Base-by-base conservation (phyloP, 441 rosid genomes). In the Bocquillonia castaneifolia region DNA sequence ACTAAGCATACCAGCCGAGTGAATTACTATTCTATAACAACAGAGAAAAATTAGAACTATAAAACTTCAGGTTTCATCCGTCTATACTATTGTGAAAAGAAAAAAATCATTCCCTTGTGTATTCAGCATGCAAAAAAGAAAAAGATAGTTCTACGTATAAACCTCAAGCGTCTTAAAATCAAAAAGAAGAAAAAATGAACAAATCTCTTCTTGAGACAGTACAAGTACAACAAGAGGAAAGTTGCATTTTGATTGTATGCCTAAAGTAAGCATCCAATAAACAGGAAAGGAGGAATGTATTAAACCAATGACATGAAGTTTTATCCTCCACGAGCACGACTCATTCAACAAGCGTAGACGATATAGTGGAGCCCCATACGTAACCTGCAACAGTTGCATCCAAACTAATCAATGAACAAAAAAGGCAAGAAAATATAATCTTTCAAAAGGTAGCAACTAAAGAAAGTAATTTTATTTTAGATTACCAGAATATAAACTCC, bases 401-500 rank as follows among this genome's bases (percentile, higher is more conserved):
- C 50, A 14, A 28, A 8, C 7, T 52, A 65, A 67, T 67, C 42
- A 72, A 60, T 32, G 31, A 44, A 53, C 13, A 70, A 34, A 47
- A 8, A 31, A 15, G 34, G 73, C 64, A 54, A 54, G 59, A 42
- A 37, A 26, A 57, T 15, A 53, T 58, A 12, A 70, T 36, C 53
- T 13, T 51, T 37, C 59, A 55, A 29, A 20, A 54, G 14, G 18
- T 47, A 13, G 17, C 39, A 62, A 63, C 12, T 54, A 12, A 26
- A 39, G 18, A 52, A 42, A 45, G 34, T 20, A 31, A 62, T 34
- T 50, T 63, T 29, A n/a, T 42, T 62, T 76, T 83, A 91, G 50
- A 62, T 77, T 83, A 92, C 97, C 87, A 92, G 82, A 72, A 92
- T 84, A 78, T 88, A 92, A 56, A 88, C 82, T 85, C 92, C 97